Conservation (phyloP, 805 yeast species). For the Yarrowia divulgata region DNA sequence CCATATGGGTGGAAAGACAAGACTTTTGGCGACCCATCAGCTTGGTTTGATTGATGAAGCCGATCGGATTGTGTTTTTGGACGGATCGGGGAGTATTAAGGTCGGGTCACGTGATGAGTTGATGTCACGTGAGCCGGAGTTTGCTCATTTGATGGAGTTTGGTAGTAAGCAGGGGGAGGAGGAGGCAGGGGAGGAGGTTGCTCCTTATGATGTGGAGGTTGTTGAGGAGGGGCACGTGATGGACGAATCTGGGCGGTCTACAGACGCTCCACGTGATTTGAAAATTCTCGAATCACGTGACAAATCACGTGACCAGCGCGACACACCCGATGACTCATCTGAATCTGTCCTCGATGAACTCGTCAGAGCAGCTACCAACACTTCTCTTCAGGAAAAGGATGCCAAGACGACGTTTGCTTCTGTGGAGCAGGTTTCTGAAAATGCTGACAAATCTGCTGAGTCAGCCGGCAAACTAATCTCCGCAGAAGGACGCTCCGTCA, state of each 20-base stretch:
- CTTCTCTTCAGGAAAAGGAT: conserved; percentile 4
- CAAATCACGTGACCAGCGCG: too few relatives aligned
- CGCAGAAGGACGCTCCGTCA: conserved; percentile 42
- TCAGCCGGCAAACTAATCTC: conserved; percentile 41
- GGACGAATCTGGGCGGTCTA: too few relatives aligned
- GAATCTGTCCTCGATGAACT: conserved; percentile 13
- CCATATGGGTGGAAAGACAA: conserved; percentile 59
- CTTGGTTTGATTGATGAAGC: conserved; percentile 68
- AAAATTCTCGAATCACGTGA: too few relatives aligned
- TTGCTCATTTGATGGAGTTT: conserved; percentile 58
- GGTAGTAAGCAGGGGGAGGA: conserved; percentile 51
- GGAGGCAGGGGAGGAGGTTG: conserved; percentile 40
- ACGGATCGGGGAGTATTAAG: conserved; percentile 65
- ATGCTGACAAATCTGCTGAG: conserved; percentile 41
- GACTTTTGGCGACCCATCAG: conserved; percentile 78
- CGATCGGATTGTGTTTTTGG: conserved; percentile 67
- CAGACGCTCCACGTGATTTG: too few relatives aligned
- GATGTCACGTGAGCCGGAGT: conserved; percentile 54
- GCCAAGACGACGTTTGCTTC: not conserved
- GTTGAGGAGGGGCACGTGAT: not conserved
- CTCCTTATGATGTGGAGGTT: conserved; percentile 40
- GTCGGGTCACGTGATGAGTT: conserved; percentile 69
- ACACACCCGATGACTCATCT: conserved; percentile 26
- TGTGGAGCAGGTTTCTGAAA: conserved; percentile 15
- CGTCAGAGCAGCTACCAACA: not conserved